Evolutionary conservation across 176 grass and related monocot species (phyloP), one percentile per base, ranked within the genome.

Genomic region (Eleusine indica): DNA sequence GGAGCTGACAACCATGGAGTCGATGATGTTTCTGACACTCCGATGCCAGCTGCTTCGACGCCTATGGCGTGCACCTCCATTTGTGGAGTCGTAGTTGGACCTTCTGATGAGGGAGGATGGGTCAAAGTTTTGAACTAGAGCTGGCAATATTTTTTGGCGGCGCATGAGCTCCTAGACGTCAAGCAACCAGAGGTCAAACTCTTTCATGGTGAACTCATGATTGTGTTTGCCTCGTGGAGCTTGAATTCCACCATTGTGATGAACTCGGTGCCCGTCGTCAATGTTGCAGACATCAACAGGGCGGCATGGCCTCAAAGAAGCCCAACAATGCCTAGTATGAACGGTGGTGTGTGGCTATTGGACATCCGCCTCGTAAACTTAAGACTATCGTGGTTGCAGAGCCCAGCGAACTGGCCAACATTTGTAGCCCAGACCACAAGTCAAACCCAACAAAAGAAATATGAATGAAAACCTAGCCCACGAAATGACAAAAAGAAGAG

Each of bases 151-250:
- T 87, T 78, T 96, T 25, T 25, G 91, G 65, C 96, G 91, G 29
- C 96, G 87, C 96, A 99, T 96, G 28, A 99, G 35, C 25, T 25
- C 25, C 25, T 25, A 89, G 91, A 25, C 25, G 0, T 25, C 15
- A 91, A 99, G 70, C 91, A 80, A 10, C 96, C 93, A 99, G 84
- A 88, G 89, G 46, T 98, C 87, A 60, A 98, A 99, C 84, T 95
- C 91, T 80, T 96, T 91, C 81, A 96, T 86, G 57, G 91, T 96
- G 70, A 99, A 89, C 62, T 88, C 91, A 6, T 93, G 89, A 7
- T 91, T 93, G 53, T 93, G 68, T 87, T 87, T 42, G 94, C 83
- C 79, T 95, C 89, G 13, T 89, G 89, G 38, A 98, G 87, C 67
- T 73, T 80, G 41, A 40, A 73, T 52, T 89, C 87, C 54, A 95